Evolutionary conservation across 75 land plant genomes (phyloP).

Genomic region (Pinus tabuliformis): DNA sequence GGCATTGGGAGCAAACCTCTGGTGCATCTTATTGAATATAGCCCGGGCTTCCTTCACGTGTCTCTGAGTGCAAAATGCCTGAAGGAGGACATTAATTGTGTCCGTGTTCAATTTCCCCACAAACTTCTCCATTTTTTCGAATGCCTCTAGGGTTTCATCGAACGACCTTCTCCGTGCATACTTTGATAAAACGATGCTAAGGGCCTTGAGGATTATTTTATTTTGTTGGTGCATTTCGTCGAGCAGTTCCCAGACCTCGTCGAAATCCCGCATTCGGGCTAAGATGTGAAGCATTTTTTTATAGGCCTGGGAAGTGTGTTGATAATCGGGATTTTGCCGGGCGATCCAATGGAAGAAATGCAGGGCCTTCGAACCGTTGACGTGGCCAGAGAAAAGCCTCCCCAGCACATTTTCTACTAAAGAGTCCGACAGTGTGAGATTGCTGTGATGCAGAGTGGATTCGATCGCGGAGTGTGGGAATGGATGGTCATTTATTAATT

Average conservation of each 20-base stretch:
- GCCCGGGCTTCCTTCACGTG: constrained; percentile 48
- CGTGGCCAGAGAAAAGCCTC: constrained; percentile 41
- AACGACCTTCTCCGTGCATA: constrained; percentile 28
- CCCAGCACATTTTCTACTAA: constrained; percentile 46
- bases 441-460: constrained; percentile 16
- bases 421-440: constrained; percentile 10
- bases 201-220: constrained; percentile 32
- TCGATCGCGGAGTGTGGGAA: constrained; percentile 31
- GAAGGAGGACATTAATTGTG: constrained; percentile 43
- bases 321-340: background rate
- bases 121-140: constrained; percentile 35
- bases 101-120: constrained; percentile 33
- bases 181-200: constrained; percentile 41
- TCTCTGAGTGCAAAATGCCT: constrained; percentile 42
- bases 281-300: constrained; percentile 46
- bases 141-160: constrained; percentile 46
- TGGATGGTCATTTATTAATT: constrained; percentile 52
- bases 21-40: constrained; percentile 33
- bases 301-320: constrained; percentile 20
- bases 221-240: constrained; percentile 11
- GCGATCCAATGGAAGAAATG: constrained; percentile 39
- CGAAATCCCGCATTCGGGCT: constrained; percentile 32
- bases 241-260: constrained; percentile 37
- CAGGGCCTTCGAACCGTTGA: constrained; percentile 40
- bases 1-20: constrained; percentile 25